Evolutionary conservation across 2,329 filamentous ascomycete species (phyloP).

Genomic region (Fusarium bulbicola): DNA sequence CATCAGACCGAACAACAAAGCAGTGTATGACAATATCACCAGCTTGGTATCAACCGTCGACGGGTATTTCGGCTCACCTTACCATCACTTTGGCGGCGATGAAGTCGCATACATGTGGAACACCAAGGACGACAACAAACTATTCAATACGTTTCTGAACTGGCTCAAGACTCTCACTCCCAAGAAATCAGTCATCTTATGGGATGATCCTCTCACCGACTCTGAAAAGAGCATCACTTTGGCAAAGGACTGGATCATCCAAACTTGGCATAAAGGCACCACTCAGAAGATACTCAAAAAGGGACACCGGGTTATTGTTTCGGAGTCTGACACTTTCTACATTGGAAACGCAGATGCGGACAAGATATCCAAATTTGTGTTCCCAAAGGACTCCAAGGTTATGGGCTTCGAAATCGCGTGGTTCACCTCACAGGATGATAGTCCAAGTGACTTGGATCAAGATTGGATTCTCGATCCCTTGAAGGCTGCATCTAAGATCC

Average conservation of each 20-base stretch:
- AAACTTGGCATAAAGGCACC: constrained; percentile 7
- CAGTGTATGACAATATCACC: not conserved
- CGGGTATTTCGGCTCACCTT: not conserved
- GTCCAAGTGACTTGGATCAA: not conserved
- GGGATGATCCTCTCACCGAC: constrained; percentile 11
- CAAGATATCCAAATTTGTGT: not conserved
- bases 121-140: not conserved
- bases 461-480: constrained; percentile 4
- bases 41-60: not conserved
- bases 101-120: constrained; percentile 11
- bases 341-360: constrained; percentile 2
- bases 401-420: constrained; percentile 3
- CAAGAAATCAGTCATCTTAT: not conserved
- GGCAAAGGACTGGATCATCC: constrained; percentile 7
- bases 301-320: not conserved
- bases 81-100: constrained; percentile 10
- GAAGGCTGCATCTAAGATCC: constrained; percentile 1
- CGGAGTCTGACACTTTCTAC: not conserved
- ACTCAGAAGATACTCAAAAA: not conserved
- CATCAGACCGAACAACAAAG: not conserved
- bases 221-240: not conserved
- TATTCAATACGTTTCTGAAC: not conserved
- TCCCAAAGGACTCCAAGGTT: not conserved
- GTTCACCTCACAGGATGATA: constrained; percentile 4
- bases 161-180: not conserved